These are phyloP conservation scores for Agrostemma githago DNA, from an alignment of 148 eudicot genomes.

Conservation along the genomic window DNA sequence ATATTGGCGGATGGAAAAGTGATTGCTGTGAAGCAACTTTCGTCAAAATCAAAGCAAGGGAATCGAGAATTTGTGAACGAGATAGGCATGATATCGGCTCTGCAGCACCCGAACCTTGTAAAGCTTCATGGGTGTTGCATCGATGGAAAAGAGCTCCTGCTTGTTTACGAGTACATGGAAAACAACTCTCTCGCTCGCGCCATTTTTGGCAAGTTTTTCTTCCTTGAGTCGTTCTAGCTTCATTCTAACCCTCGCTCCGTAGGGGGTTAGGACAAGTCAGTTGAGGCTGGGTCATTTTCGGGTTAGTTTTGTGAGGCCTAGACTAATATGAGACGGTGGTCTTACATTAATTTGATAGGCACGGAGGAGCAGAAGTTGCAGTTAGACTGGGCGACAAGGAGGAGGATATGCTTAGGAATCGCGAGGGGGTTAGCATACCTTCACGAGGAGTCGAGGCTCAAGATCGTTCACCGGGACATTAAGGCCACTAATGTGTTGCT, in stretches of 20 bases:
- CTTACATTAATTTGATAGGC: slow-evolving; percentile 23
- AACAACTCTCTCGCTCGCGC: slow-evolving; percentile 81
- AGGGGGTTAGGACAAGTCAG: too few relatives aligned
- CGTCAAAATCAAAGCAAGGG: slow-evolving; percentile 75
- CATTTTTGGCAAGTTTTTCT: slow-evolving; percentile 47
- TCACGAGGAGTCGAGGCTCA: slow-evolving; percentile 58
- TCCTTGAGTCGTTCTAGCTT: background rate
- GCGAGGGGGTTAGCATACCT: slow-evolving; percentile 61
- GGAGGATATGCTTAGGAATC: slow-evolving; percentile 42
- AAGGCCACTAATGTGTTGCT: slow-evolving; percentile 82
- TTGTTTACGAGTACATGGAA: slow-evolving; percentile 74
- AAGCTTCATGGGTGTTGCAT: slow-evolving; percentile 77
- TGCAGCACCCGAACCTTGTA: slow-evolving; percentile 87
- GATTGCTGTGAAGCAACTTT: slow-evolving; percentile 89
- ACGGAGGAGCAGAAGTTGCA: slow-evolving; percentile 29
- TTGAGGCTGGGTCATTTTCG: too few relatives aligned
- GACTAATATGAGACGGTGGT: background rate
- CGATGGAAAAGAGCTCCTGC: slow-evolving; percentile 66
- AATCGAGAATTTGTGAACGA: slow-evolving; percentile 71
- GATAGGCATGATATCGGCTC: slow-evolving; percentile 81
- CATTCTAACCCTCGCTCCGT: background rate
- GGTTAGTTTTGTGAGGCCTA: too few relatives aligned
- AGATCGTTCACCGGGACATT: slow-evolving; percentile 77
- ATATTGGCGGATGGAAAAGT: slow-evolving; percentile 59
- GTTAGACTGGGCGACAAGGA: slow-evolving; percentile 48